Evolutionary conservation across 768 basidiomycete species (phyloP).

Genomic region (Leucogyrophana mollusca): DNA sequence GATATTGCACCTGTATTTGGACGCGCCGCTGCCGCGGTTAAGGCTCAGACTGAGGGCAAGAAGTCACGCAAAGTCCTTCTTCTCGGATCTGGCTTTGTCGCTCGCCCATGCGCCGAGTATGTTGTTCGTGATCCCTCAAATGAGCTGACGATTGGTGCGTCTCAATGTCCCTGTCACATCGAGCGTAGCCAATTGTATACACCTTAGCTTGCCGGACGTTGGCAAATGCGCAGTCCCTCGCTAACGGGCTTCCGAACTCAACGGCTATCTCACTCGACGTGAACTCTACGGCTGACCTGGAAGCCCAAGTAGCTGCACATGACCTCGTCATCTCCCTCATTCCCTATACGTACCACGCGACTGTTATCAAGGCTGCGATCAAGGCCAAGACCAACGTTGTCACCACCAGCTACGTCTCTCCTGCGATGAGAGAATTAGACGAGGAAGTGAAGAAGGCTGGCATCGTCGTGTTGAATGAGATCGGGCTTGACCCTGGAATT

Average conservation of each 20-base stretch:
- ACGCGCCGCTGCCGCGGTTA: slow-evolving; percentile 47
- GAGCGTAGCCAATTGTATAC: slow-evolving; percentile 1
- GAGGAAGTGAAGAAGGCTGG: slow-evolving; percentile 80
- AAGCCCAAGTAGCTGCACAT: slow-evolving; percentile 76
- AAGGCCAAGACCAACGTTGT: slow-evolving; percentile 88
- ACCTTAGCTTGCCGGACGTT: slow-evolving; percentile 83
- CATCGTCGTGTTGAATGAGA: slow-evolving; percentile 95
- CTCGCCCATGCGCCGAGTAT: slow-evolving; percentile 95
- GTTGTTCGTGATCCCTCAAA: slow-evolving; percentile 80
- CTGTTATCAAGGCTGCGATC: slow-evolving; percentile 86
- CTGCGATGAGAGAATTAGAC: slow-evolving; percentile 86
- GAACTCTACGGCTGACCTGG: slow-evolving; percentile 63
- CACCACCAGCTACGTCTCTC: slow-evolving; percentile 93
- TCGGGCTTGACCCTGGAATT: slow-evolving; percentile 95
- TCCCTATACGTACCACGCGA: slow-evolving; percentile 88
- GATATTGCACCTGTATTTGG: slow-evolving; percentile 78
- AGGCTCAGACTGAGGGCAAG: slow-evolving; percentile 45
- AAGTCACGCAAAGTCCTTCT: slow-evolving; percentile 69
- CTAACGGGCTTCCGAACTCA: slow-evolving; percentile 64
- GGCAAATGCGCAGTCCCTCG: slow-evolving; percentile 67
- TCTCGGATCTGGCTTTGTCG: slow-evolving; percentile 94
- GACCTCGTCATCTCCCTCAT: slow-evolving; percentile 97
- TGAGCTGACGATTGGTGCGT: slow-evolving; percentile 78
- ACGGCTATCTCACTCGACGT: slow-evolving; percentile 84
- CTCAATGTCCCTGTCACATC: background rate